Evolutionary conservation across 495 filamentous ascomycete species (phyloP), one percentile per base, ranked within the genome.

Genomic region (Neurospora sp.): DNA sequence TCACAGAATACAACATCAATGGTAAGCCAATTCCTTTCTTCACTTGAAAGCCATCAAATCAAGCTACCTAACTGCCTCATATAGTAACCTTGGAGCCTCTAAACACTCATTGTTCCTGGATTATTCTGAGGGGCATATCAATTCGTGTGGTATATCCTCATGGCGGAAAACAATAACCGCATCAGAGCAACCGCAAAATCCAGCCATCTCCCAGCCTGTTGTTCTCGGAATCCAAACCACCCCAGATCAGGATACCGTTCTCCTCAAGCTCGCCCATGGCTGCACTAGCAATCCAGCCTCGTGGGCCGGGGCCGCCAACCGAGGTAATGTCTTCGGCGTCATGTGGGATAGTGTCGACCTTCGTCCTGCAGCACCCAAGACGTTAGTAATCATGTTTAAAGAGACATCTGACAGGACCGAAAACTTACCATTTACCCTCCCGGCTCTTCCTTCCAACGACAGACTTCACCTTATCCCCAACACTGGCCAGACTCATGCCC

Each of bases 391-490:
- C 6, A 35, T 35, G 53, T 14, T 35, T 8, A 35, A 65, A 7
- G 31, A 16, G 31, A 16, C 27, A 31, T 65, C 14, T 35, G 7
- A 65, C 17, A 38, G 27, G 9, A 70, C 40, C 5, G n/a, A 53
- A 17, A 44, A 70, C 53, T 17, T 27, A 48, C 88, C 89, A 90
- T 72, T 77, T 78, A 2, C 82, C 85, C 79, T 88, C 86, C 17
- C 83, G 84, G 0, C 83, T 87, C 72, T 82, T 81, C 9, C 83
- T 80, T 4, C 84, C 83, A 17, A 91, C 80, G 20, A 87, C 80
- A 14, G 79, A 80, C 83, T 89, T 88, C 69, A 82, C 83, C 74
- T 83, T 82, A 72, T 90, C 87, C 35, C 86, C 84, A 35, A 89
- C 73, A 61, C 81, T 83, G 8, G 88, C 87, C 10, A 84, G 80